Base-by-base conservation (phyloP, 1,284 basidiomycete species). In the Naganishia liquefaciens region DNA sequence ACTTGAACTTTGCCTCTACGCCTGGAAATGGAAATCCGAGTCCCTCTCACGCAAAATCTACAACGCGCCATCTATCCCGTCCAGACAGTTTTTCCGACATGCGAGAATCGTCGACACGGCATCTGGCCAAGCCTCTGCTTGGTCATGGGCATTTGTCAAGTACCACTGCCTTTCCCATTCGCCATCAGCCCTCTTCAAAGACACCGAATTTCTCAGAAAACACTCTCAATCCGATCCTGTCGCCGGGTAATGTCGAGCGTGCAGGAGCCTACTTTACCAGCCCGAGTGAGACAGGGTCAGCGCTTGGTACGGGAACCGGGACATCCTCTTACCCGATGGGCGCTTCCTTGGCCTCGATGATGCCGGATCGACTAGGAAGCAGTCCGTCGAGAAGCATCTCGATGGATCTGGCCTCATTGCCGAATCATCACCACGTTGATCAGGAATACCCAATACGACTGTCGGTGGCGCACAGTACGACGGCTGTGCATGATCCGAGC, bases 401-500 rank as follows among this genome's bases (percentile, higher is more conserved):
- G 1, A 25, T 53, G 33, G 51, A 53, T 28, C 10, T 37, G 33
- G 6, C 33, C 10, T 9, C 33, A 13, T 39, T 46, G 30, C 15
- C 51, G 11, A 49, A 33, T 19, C 21, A 21, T 17, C 27, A 52
- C 11, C 6, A 37, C 19, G 30, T 50, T 13, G 46, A 40, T 6
- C 30, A 37, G 33, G 57, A 60, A 40, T 60, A 50, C 37, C 5
- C 49, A 15, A 21, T 46, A 10, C 30, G 39, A 6, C 43, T 21
- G 3, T 49, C 44, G 11, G 46, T 25, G 23, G 49, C 57, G 23
- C 47, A 60, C 17, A 60, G 57, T 39, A 60, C 57, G 5, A 25
- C 57, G 21, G 57, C 57, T 23, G 57, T 60, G 23, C 51, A 63
- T 40, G 43, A 54, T 46, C 52, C 62, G 17, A 63, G 62, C 21